Percentiles rank a stretch among this genome's conserved stretches.
phyloP scores from a whole-genome alignment of 2,329 filamentous ascomycete species.

The Curvularia hawaiiensis region DNA sequence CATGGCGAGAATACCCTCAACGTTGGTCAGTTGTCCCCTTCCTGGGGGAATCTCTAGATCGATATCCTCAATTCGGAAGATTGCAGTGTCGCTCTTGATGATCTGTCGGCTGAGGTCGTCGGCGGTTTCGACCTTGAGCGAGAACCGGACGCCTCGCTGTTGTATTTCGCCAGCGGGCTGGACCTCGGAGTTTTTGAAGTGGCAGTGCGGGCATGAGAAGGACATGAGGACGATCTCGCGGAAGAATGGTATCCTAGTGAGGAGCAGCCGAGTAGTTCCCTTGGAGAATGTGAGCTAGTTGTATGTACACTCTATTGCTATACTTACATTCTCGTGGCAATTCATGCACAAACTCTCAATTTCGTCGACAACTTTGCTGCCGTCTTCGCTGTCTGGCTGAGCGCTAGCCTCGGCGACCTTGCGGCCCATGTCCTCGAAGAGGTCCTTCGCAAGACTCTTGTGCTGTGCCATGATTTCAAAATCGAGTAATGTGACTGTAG shows the following conservation, averaged over 20 bases:
- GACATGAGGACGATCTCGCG: constrained; percentile 98
- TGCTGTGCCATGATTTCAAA: constrained; percentile 40
- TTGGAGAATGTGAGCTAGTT: constrained; percentile 47
- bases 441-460: constrained; percentile 51
- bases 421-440: constrained; percentile 59
- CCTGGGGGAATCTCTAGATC: constrained; percentile 93
- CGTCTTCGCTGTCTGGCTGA: constrained; percentile 42
- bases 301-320: constrained; percentile 5
- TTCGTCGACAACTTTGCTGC: constrained; percentile 57
- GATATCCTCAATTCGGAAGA: constrained; percentile 86
- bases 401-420: constrained; percentile 52
- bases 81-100: constrained; percentile 87
- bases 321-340: constrained; percentile 55
- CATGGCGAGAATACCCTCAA: constrained; percentile 83
- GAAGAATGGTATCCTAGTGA: constrained; percentile 95
- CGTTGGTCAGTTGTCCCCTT: constrained; percentile 88
- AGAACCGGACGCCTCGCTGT: constrained; percentile 83
- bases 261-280: constrained; percentile 83
- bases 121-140: constrained; percentile 74
- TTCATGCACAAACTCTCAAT: constrained; percentile 62
- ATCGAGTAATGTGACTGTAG: constrained; percentile 2
- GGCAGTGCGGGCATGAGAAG: constrained; percentile 89
- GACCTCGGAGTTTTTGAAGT: constrained; percentile 89
- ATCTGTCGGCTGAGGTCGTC: constrained; percentile 84
- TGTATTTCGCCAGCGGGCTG: constrained; percentile 92